These are phyloP conservation scores for Reticulascus tulasneorum DNA, from an alignment of 2,329 filamentous ascomycete genomes.

Conservation along the genomic window DNA sequence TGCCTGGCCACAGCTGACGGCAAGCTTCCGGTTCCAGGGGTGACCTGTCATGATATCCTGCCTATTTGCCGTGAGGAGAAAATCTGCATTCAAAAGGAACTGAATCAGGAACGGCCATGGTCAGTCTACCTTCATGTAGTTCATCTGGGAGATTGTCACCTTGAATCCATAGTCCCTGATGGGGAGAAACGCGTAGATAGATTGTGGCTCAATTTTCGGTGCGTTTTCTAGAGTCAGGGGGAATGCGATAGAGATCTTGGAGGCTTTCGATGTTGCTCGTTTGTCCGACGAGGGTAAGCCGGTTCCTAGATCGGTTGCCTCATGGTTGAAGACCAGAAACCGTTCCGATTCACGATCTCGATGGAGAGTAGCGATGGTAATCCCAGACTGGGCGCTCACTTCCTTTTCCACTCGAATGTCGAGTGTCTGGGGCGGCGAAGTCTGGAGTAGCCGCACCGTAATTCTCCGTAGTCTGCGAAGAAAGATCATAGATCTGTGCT, in stretches of 20 bases:
- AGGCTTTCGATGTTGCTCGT: constrained; percentile 22
- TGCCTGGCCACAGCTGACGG: constrained; percentile 23
- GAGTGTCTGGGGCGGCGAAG: too few relatives aligned
- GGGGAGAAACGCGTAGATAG: constrained; percentile 43
- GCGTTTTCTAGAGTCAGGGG: constrained; percentile 27
- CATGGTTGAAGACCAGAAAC: constrained; percentile 26
- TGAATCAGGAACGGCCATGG: too few relatives aligned
- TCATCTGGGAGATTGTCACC: too few relatives aligned
- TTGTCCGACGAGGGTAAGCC: constrained; percentile 30
- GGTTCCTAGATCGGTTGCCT: too few relatives aligned
- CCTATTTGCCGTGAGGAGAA: constrained; percentile 40
- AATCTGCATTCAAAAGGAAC: constrained; percentile 48
- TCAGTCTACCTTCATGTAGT: too few relatives aligned
- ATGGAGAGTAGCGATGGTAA: too few relatives aligned
- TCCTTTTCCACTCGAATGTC: too few relatives aligned
- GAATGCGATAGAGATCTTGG: constrained; percentile 42
- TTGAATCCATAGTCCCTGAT: constrained; percentile 38
- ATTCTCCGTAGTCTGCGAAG: constrained; percentile 33
- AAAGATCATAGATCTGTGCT: too few relatives aligned
- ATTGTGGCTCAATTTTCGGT: constrained; percentile 34
- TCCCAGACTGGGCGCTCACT: too few relatives aligned
- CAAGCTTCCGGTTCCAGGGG: constrained; percentile 36
- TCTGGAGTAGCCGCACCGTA: constrained; percentile 17
- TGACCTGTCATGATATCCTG: constrained; percentile 36
- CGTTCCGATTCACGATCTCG: constrained; percentile 9